phyloP scores from a whole-genome alignment of 345 rosid species.

The Arabidopsis thaliana region DNA sequence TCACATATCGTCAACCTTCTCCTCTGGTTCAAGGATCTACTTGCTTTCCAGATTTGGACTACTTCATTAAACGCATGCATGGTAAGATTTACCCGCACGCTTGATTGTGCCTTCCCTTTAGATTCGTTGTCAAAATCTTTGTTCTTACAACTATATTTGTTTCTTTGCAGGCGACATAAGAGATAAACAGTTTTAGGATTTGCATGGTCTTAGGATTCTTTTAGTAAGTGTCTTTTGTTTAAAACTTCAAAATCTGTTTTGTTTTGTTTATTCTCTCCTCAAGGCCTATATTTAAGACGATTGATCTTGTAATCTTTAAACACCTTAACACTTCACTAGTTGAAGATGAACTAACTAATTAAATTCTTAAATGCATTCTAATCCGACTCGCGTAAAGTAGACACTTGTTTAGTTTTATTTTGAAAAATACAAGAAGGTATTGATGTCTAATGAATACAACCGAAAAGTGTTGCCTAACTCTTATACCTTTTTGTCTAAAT shows the following conservation, averaged over 20 bases:
- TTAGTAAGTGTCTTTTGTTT: neutral
- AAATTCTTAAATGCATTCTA: neutral
- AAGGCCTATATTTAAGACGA: neutral
- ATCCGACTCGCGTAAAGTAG: neutral
- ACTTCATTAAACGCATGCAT: constrained; percentile 80
- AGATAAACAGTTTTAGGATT: constrained; percentile 10
- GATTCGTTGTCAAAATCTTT: neutral
- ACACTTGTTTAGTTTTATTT: neutral
- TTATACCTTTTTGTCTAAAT: neutral
- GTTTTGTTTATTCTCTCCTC: neutral
- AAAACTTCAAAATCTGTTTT: constrained; percentile 2
- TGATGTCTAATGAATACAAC: neutral
- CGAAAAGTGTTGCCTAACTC: neutral
- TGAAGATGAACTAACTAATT: constrained; percentile 6
- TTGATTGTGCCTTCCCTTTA: neutral
- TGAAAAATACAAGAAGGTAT: neutral
- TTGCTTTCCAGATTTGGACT: constrained; percentile 80
- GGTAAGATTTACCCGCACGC: constrained; percentile 49
- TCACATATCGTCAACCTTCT: constrained; percentile 79
- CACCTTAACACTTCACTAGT: neutral
- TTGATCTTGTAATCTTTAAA: constrained; percentile 1
- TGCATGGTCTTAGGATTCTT: neutral
- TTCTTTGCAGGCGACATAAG: constrained; percentile 31
- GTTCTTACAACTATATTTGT: constrained; percentile 4
- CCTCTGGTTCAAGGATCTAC: constrained; percentile 71